Evolutionary conservation across 495 filamentous ascomycete species (phyloP).

Genomic region (Penicillium roqueforti): DNA sequence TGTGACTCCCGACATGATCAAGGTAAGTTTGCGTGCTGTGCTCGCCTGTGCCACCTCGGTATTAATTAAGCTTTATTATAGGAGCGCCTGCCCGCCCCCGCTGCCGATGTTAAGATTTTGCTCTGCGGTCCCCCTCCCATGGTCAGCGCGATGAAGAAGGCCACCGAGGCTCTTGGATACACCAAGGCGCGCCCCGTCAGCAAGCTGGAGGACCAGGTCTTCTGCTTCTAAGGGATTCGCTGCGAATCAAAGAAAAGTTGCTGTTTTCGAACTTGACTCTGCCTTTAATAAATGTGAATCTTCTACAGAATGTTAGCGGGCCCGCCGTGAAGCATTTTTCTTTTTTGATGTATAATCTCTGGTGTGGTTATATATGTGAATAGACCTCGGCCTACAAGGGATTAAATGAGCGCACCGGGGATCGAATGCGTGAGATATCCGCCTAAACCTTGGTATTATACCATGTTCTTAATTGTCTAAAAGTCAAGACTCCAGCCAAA

Average conservation of each 20-base stretch:
- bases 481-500: too few relatives aligned
- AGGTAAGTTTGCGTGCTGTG: constrained; percentile 49
- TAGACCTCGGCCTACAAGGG: constrained; percentile 10
- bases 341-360: constrained; percentile 3
- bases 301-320: background rate
- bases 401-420: background rate
- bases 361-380: constrained; percentile 14
- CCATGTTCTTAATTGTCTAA: background rate
- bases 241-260: background rate
- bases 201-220: constrained; percentile 96
- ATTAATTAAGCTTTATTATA: constrained; percentile 23
- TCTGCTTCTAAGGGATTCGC: constrained; percentile 71
- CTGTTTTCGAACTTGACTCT: background rate
- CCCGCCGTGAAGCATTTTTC: background rate
- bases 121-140: constrained; percentile 95
- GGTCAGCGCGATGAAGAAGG: constrained; percentile 96
- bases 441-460: background rate
- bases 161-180: constrained; percentile 81
- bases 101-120: constrained; percentile 87
- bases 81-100: constrained; percentile 79
- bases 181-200: constrained; percentile 88
- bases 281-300: background rate
- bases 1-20: constrained; percentile 93
- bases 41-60: constrained; percentile 6
- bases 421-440: background rate